A percentile compares a stretch with the other conserved stretches of the same genome.
These are phyloP conservation scores for Kazachstania psychrophila DNA, from an alignment of 805 yeast genomes.

Conservation along the genomic window DNA sequence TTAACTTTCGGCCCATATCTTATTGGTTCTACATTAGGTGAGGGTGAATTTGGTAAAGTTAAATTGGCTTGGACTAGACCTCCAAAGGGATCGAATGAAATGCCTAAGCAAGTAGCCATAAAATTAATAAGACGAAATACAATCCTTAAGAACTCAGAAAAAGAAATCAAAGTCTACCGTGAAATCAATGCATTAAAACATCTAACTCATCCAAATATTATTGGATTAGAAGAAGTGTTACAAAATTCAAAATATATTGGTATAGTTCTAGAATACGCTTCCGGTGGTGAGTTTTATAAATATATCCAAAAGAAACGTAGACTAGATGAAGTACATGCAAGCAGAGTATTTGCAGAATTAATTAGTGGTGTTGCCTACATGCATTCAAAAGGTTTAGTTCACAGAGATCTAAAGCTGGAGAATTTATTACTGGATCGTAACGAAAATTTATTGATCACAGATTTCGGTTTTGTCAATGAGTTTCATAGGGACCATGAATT, in stretches of 20 bases:
- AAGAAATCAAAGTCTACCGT: conserved; percentile 81
- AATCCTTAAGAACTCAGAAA: conserved; percentile 75
- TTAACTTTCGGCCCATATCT: conserved; percentile 84
- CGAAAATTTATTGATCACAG: conserved; percentile 77
- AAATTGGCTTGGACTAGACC: conserved; percentile 86
- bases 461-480: conserved; percentile 91
- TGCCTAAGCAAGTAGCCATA: conserved; percentile 80
- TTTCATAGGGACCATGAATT: conserved; percentile 51
- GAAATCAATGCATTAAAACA: conserved; percentile 86
- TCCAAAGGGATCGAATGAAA: conserved; percentile 10
- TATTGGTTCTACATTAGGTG: conserved; percentile 89
- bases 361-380: conserved; percentile 90
- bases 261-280: conserved; percentile 90
- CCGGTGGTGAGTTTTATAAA: conserved; percentile 95
- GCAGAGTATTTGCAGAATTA: conserved; percentile 82
- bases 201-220: conserved; percentile 88
- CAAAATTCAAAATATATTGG: conserved; percentile 94
- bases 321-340: conserved; percentile 79
- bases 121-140: conserved; percentile 83
- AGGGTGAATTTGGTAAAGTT: conserved; percentile 97
- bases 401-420: conserved; percentile 84
- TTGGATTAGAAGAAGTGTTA: conserved; percentile 81
- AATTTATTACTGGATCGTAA: conserved; percentile 77
- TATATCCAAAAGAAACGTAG: conserved; percentile 80
- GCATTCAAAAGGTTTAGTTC: conserved; percentile 87